These are phyloP conservation scores for Ilex aquifolium DNA, from an alignment of 257 asterid species.

Conservation along the genomic window DNA sequence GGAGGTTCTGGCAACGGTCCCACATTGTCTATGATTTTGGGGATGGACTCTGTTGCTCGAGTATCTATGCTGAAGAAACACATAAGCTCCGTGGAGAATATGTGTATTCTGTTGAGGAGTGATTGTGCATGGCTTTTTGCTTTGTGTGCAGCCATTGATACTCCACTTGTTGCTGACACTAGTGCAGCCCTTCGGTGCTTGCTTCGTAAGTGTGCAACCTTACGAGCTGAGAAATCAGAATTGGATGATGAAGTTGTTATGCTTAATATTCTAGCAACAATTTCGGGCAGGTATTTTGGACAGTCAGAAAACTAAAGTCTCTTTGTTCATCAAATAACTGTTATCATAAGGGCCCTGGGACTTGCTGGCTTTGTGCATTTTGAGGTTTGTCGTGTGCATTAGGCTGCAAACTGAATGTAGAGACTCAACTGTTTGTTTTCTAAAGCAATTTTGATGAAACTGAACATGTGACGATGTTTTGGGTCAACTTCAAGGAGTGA, in stretches of 20 bases:
- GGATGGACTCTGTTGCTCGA: slow-evolving; percentile 69
- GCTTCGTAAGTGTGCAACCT: slow-evolving; percentile 70
- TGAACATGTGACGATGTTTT: no score
- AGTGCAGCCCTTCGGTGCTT: slow-evolving; percentile 74
- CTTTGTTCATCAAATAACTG: not conserved
- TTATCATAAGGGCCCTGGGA: no score
- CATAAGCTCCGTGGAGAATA: slow-evolving; percentile 39
- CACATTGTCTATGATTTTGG: slow-evolving; percentile 46
- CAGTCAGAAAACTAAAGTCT: slow-evolving; percentile 49
- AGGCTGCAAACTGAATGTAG: no score
- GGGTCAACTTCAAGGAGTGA: no score
- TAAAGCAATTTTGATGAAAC: no score
- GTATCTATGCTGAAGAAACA: slow-evolving; percentile 54
- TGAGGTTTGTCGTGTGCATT: no score
- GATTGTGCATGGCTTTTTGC: slow-evolving; percentile 77
- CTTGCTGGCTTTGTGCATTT: no score
- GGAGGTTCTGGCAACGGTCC: slow-evolving; percentile 31
- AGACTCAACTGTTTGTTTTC: no score
- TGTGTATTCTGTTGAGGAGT: slow-evolving; percentile 30
- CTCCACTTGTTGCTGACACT: slow-evolving; percentile 73
- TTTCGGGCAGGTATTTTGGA: slow-evolving; percentile 81
- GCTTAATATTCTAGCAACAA: slow-evolving; percentile 63
- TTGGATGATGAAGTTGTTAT: slow-evolving; percentile 62
- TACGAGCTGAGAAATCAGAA: slow-evolving; percentile 62
- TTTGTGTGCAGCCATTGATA: slow-evolving; percentile 69